Evolutionary conservation across 768 basidiomycete genomes (phyloP), one percentile per base, ranked within the genome.

Genomic region (Amanita thiersii): DNA sequence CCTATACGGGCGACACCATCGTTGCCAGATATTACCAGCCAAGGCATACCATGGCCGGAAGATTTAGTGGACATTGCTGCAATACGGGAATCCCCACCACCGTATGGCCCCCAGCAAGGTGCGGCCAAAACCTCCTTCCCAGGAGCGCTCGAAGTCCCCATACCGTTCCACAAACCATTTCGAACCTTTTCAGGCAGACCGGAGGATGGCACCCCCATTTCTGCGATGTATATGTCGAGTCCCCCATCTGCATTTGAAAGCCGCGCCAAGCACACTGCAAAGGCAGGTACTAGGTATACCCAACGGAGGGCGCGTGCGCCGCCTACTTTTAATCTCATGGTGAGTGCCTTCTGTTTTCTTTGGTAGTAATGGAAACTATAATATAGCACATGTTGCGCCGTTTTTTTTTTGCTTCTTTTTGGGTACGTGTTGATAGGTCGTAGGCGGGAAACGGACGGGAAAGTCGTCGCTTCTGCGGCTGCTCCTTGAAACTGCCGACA

Each of bases 311-410:
- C 68, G 48, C 73, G 81, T 44, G 60, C 73, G 11, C 72, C 85
- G 10, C 83, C 86, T 4, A 85, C 85, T 2, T 89, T 91, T 65
- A 91, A 91, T 55, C 62, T 91, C 39, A 88, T 90, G 86, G 86
- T 86, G 35, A 51, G 67, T 52, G 5, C 9, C 6, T 37, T 14
- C 34, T 15, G 14, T 21, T 17, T 15, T 21, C 20, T 43, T 48
- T 44, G 28, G 12, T 40, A 18, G 3, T 49, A 43, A 69, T 52
- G 26, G 20, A 44, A 19, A 12, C 26, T 48, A 24, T 33, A 40
- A 37, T 34, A 29, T 30, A 18, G 40, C 35, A 23, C 41, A 21
- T 47, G 45, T 46, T 39, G 30, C 40, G 36, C 31, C 39, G 33
- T 33, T 44, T 26, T 35, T 29, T 35, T 38, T 25, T 14, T 14